Base-by-base conservation (phyloP, 176 grass and related monocot species). In the Eleusine indica region DNA sequence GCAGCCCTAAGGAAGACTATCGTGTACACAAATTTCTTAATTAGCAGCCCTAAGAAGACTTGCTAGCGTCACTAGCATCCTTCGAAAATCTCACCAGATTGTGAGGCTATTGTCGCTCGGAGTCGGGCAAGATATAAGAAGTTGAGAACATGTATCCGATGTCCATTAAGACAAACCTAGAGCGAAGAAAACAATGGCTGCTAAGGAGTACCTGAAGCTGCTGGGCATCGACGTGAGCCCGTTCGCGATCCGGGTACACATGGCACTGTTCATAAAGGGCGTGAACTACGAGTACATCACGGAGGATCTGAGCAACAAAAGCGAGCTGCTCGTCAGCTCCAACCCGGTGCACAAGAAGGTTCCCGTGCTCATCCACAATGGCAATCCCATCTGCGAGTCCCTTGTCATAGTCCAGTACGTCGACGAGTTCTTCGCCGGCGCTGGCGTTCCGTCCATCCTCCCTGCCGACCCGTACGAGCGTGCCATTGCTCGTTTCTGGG, bases 281-380 rank as follows among this genome's bases (percentile, higher is more conserved):
- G n/a, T 92, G 0, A 63, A 60, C 67, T 93, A 87, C 61, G 80
- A 96, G 72, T 85, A 86, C 75, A 66, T 89, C 2, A 76, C 91
- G 80, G 86, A 91, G 37, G 82, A 87, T 29, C 86, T 80, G 72
- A n/a, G 15, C 49, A 53, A 74, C 81, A 97, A 93, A 73, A 91
- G 94, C 65, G 44, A 81, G 3, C 69, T 78, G 7, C 87, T 96
- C 3, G 76, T 93, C n/a, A 4, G 8, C 4, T 87, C 60, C 77
- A 97, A 93, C 82, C 89, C 91, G 0, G 81, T 97, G 44, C 60
- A 93, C 88, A 91, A 91, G 60, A 83, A 85, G 47, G 82, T 96
- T 0, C 94, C 94, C 4, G 91, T 93, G 73, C 80, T 96, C 60
- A 86, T 96, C 84, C 94, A 96, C 83, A 53, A 52, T 13, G 83